phyloP scores from a whole-genome alignment of 768 basidiomycete genomes.

The Leccinum uliginosum region DNA sequence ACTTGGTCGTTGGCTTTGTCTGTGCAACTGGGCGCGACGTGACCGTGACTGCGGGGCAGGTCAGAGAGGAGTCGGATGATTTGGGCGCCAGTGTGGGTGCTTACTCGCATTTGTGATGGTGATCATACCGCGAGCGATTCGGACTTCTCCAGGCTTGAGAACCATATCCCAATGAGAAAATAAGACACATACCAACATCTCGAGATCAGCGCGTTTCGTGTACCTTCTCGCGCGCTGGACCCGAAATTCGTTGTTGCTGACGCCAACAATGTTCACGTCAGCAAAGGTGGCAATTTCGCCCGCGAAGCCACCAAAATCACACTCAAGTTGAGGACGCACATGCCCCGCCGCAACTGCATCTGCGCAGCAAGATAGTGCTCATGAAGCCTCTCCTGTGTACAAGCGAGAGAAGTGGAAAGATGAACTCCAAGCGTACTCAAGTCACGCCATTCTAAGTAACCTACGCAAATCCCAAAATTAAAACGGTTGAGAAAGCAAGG shows the following conservation, averaged over 20 bases:
- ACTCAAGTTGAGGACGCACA: constrained; percentile 97
- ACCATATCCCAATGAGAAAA: constrained; percentile 33
- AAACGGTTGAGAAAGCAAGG: background rate
- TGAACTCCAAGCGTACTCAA: constrained; percentile 86
- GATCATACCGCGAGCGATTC: too few species aligned
- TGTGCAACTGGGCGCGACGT: too few species aligned
- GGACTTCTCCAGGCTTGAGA: constrained; percentile 91
- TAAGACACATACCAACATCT: constrained; percentile 76
- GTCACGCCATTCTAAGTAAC: constrained; percentile 98
- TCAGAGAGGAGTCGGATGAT: too few species aligned
- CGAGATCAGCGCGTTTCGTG: constrained; percentile 70
- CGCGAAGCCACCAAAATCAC: constrained; percentile 96
- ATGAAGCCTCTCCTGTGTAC: constrained; percentile 91
- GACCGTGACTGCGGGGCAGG: too few species aligned
- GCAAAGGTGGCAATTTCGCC: constrained; percentile 91
- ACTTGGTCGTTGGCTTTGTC: too few species aligned
- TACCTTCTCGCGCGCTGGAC: constrained; percentile 80
- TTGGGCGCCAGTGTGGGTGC: too few species aligned
- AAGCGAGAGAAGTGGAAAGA: constrained; percentile 98
- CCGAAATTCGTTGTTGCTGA: constrained; percentile 98
- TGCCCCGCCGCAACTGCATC: constrained; percentile 81
- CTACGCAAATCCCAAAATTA: constrained; percentile 32
- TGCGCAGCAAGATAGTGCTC: constrained; percentile 94
- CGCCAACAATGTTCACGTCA: constrained; percentile 76
- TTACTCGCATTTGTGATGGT: too few species aligned